Percentiles rank a stretch among this genome's conserved stretches.
Conservation (phyloP, 257 asterid genomes). For the Ilex asprella region DNA sequence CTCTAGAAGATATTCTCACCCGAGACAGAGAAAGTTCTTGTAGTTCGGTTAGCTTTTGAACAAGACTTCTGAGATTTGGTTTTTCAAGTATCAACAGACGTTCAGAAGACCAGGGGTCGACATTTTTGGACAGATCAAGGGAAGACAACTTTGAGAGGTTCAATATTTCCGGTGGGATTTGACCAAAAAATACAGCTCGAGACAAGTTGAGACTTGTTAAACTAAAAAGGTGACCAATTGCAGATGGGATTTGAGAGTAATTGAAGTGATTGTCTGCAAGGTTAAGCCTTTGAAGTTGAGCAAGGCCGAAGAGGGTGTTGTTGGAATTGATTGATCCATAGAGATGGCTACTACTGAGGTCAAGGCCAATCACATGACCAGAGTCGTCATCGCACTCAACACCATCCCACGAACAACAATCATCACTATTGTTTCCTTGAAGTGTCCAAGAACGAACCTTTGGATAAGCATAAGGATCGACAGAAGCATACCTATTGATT, state of each 20-base stretch:
- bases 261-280: background rate
- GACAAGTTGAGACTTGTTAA: background rate
- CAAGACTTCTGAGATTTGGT: background rate
- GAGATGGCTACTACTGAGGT: background rate
- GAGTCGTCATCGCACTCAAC: background rate
- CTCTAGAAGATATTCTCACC: background rate
- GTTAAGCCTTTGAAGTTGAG: background rate
- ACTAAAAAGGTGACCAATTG: background rate
- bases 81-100: background rate
- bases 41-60: no score
- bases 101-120: background rate
- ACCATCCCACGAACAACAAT: background rate
- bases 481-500: background rate
- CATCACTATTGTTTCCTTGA: background rate
- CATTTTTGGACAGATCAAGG: background rate
- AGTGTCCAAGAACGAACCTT: background rate
- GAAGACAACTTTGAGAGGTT: background rate
- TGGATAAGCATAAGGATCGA: background rate
- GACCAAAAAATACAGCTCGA: background rate
- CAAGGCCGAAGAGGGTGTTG: background rate
- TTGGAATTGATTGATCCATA: background rate
- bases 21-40: no score
- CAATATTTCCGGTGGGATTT: background rate
- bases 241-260: background rate
- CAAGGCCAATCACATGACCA: background rate